Base-by-base conservation (phyloP, 768 basidiomycete genomes). In the Suillus fuscotomentosus region DNA sequence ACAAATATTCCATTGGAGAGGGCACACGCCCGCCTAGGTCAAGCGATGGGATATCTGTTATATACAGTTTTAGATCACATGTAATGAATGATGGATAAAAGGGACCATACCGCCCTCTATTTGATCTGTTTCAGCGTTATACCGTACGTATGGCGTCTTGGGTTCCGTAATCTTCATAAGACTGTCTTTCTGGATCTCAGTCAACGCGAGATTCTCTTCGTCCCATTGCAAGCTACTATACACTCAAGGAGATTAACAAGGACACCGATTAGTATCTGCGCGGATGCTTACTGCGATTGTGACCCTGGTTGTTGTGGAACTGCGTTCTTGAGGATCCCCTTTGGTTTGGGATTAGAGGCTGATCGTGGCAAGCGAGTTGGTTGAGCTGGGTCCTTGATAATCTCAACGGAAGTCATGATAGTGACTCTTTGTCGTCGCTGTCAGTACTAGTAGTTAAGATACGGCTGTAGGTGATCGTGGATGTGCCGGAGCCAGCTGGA, bases 131-230 rank as follows among this genome's bases (percentile, higher is more conserved):
- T 91, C 89, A 3, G 92, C 84, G 70, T 95, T 91, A 76, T 95
- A 96, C 69, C 94, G 83, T 61, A 98, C 95, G 77, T 92, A 98
- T 2, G 95, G 95, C 11, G 95, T 98, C 84, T 98, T 98, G 61
- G 95, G 95, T 72, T 98, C 95, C 3, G 93, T 95, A 72, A 98
- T 98, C 86, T 97, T 98, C 95, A 97, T 98, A 73, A 95, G 80
- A 67, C 93, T 95, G 72, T 97, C 95, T 77, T 97, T 97, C 82
- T 91, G 88, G 68, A 94, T 88, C 77, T 98, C 95, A 1, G 95
- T 97, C 71, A 92, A 76, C 31, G 93, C 92, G 42, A 98, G 83
- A 73, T 97, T 98, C 74, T 88, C 92, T 72, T 98, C 95, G 72
- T 98, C 96, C 95, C 95, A 98, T 72, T 93, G 92, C 71, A 97